Percentiles rank a stretch among this genome's conserved stretches.
phyloP scores from a whole-genome alignment of 2,329 filamentous ascomycete species.

The Sarocladiaceae sp. region DNA sequence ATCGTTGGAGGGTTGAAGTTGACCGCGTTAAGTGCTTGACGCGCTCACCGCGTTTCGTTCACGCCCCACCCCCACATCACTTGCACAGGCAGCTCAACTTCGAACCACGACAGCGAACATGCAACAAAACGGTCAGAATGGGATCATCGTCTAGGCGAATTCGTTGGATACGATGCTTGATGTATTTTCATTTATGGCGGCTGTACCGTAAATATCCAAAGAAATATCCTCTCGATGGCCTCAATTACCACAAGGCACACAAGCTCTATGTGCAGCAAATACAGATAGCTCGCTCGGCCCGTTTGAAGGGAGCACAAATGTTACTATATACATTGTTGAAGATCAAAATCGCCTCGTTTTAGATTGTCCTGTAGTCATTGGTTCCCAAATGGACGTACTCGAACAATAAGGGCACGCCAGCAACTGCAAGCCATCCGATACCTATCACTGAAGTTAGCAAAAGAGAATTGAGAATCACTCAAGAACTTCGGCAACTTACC shows the following conservation, averaged over 20 bases:
- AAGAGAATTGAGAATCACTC: constrained; percentile 9
- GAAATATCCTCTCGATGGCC: background rate
- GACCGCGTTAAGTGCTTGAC: constrained; percentile 9
- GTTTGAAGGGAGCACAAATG: background rate
- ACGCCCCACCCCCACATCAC: constrained; percentile 3
- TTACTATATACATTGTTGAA: background rate
- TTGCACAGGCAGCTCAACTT: background rate
- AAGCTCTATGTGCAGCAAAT: constrained; percentile 4
- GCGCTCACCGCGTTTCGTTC: constrained; percentile 2
- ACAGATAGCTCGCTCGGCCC: constrained; percentile 5
- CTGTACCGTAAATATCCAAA: background rate
- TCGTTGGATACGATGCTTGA: background rate
- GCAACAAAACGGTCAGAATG: too few species aligned
- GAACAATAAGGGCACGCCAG: constrained; percentile 70
- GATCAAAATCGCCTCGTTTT: background rate
- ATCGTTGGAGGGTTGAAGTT: constrained; percentile 19
- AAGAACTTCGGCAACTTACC: constrained; percentile 49
- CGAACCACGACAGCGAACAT: background rate
- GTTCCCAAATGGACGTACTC: constrained; percentile 52
- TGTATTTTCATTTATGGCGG: background rate
- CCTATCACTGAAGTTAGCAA: constrained; percentile 42
- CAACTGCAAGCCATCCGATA: constrained; percentile 78
- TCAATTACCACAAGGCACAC: background rate
- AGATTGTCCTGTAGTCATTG: constrained; percentile 26
- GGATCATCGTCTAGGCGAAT: too few species aligned